phyloP scores from a whole-genome alignment of 768 basidiomycete genomes.

The Crepidotus variabilis region DNA sequence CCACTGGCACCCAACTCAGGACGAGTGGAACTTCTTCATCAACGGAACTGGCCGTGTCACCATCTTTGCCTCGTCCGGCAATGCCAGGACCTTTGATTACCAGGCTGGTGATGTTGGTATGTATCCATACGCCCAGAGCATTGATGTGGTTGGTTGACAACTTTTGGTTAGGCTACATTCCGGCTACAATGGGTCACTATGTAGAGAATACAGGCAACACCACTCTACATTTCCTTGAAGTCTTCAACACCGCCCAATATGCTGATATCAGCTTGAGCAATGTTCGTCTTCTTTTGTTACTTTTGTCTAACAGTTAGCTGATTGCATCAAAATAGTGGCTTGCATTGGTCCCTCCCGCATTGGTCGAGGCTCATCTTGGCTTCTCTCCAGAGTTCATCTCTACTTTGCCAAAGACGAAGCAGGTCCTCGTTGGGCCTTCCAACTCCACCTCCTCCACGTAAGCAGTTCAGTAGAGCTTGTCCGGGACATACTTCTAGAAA shows the following conservation, averaged over 20 bases:
- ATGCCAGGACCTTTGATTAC: slow-evolving; percentile 59
- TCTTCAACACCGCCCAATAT: slow-evolving; percentile 50
- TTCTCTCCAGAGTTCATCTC: slow-evolving; percentile 48
- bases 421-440: slow-evolving; percentile 16
- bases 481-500: no score
- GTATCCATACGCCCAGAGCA: not conserved
- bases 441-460: no score
- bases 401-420: slow-evolving; percentile 48
- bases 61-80: slow-evolving; percentile 50
- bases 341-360: slow-evolving; percentile 50
- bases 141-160: not conserved
- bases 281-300: slow-evolving; percentile 5
- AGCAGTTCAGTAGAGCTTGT: no score
- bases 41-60: slow-evolving; percentile 55
- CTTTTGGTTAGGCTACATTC: slow-evolving; percentile 42
- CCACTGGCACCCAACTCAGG: slow-evolving; percentile 64
- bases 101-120: slow-evolving; percentile 44
- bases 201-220: slow-evolving; percentile 64
- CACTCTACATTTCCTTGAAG: slow-evolving; percentile 56
- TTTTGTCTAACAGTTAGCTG: not conserved
- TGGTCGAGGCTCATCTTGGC: slow-evolving; percentile 58
- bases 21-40: slow-evolving; percentile 62
- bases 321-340: slow-evolving; percentile 46
- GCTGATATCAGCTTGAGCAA: slow-evolving; percentile 51
- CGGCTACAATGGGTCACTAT: slow-evolving; percentile 63